Evolutionary conservation across 2,329 filamentous ascomycete species (phyloP).

Genomic region (Harringtonia aguacate): DNA sequence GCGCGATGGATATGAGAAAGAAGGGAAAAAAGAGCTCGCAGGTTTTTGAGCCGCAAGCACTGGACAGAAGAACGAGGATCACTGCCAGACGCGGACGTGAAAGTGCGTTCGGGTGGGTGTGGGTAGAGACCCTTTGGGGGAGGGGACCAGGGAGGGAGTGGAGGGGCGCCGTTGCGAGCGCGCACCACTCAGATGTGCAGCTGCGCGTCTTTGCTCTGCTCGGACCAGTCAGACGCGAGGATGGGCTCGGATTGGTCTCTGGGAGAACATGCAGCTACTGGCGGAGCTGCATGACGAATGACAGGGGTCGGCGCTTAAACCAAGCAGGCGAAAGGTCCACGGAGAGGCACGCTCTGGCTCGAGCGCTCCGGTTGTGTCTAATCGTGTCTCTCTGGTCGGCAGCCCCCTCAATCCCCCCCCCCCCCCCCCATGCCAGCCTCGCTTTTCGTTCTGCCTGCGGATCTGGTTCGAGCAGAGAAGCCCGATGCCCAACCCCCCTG

Average conservation of each 20-base stretch:
- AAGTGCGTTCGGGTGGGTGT: background rate
- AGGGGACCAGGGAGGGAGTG: background rate
- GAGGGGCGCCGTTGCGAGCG: background rate
- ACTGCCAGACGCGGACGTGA: no score
- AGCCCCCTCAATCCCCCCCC: no score
- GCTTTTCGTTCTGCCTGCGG: no score
- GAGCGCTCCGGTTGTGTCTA: no score
- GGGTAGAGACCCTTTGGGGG: background rate
- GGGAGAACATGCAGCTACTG: conserved; percentile 16
- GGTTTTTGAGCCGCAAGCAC: background rate
- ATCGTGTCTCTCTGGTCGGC: no score
- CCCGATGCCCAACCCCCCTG: no score
- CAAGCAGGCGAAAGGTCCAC: conserved; percentile 14
- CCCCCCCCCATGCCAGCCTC: no score
- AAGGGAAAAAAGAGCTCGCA: background rate
- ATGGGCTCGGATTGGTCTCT: conserved; percentile 17
- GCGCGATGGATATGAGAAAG: background rate
- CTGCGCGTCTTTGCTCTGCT: conserved; percentile 23
- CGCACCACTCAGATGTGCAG: conserved; percentile 21
- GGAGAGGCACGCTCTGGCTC: background rate
- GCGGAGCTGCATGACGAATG: conserved; percentile 34
- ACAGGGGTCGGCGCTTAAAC: conserved; percentile 49
- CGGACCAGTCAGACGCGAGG: conserved; percentile 19
- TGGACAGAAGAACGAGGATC: background rate
- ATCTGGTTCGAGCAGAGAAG: no score